These are phyloP conservation scores for Paramecium tetraurelia DNA, from an alignment of 73 alveolate species.

Conservation along the genomic window DNA sequence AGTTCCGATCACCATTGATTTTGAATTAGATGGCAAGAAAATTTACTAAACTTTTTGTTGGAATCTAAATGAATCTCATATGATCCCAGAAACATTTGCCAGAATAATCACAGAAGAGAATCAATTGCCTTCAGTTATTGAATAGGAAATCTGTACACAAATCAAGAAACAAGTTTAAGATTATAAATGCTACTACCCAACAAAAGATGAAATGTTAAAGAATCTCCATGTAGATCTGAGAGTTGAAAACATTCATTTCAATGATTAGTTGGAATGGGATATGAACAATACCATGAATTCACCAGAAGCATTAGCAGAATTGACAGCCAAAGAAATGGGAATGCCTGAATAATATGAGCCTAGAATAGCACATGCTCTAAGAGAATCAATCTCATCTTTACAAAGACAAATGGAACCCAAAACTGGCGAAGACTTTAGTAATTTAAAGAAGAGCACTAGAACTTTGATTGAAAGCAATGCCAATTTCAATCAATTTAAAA, in stretches of 20 bases:
- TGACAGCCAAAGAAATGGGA: slow-evolving; percentile 86
- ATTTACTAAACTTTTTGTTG: slow-evolving; percentile 82
- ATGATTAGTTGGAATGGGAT: slow-evolving; percentile 95
- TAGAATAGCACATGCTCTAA: slow-evolving; percentile 81
- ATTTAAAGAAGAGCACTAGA: slow-evolving; percentile 28
- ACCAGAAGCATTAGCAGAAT: slow-evolving; percentile 91
- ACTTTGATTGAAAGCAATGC: slow-evolving; percentile 32
- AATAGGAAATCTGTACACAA: slow-evolving; percentile 73
- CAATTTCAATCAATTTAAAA: background rate
- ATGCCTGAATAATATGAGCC: slow-evolving; percentile 82
- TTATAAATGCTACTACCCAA: slow-evolving; percentile 31
- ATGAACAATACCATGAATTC: slow-evolving; percentile 86
- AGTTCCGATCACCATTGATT: slow-evolving; percentile 85
- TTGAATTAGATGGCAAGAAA: slow-evolving; percentile 89
- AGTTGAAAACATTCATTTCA: slow-evolving; percentile 75
- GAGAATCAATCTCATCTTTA: slow-evolving; percentile 81
- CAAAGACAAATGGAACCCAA: slow-evolving; percentile 64
- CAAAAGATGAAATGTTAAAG: slow-evolving; percentile 70
- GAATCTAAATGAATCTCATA: slow-evolving; percentile 89
- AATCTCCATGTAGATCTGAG: slow-evolving; percentile 79
- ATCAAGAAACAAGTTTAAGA: background rate
- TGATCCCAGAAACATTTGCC: slow-evolving; percentile 81
- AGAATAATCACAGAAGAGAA: slow-evolving; percentile 83
- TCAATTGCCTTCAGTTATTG: slow-evolving; percentile 75
- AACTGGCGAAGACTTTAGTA: background rate